Base-by-base conservation (phyloP, 345 rosid species). In the Boechera retrofracta region DNA sequence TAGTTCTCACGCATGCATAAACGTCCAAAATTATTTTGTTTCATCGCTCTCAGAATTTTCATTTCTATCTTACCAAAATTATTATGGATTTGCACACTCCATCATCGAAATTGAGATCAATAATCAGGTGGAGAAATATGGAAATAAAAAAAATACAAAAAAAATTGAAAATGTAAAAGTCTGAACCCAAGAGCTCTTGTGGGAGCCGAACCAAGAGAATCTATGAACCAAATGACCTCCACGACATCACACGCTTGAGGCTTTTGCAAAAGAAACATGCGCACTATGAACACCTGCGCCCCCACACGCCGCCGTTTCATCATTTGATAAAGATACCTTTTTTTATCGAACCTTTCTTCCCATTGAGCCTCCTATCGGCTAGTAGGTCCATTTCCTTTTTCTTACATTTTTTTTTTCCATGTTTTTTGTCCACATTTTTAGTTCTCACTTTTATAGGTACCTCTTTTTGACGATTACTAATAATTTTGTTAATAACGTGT, bases 231-330 rank as follows among this genome's bases (percentile, higher is more conserved):
- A 45, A 10, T 48, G 28, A 32, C 4, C 28, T 41, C 74, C 73
- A 66, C 39, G 35, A 48, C 56, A 49, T 38, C 48, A 72, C 85
- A 83, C 81, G 82, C 87, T 58, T 38, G 35, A 57, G 15, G 67
- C 61, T 80, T 48, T 78, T 62, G 65, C 79, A 79, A 87, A 86
- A 67, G 29, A 70, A 79, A 80, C 87, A 85, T 77, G 83, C 85
- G 84, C 84, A 59, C 64, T 83, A 83, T 71, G 73, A 79, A 77
- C 80, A 66, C 79, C 64, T 75, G 71, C 64, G 82, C 41, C 81
- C 84, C 81, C 88, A 84, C 87, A 64, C 69, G 71, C 78, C 82
- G 88, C 85, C 89, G 86, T 84, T 83, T 83, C 84, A 86, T 87
- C 56, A 83, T 83, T 71, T 71, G 24, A 68, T 62, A 57, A 77